Evolutionary conservation across 2,329 filamentous ascomycete species (phyloP).

Genomic region (Aspergillus sp.): DNA sequence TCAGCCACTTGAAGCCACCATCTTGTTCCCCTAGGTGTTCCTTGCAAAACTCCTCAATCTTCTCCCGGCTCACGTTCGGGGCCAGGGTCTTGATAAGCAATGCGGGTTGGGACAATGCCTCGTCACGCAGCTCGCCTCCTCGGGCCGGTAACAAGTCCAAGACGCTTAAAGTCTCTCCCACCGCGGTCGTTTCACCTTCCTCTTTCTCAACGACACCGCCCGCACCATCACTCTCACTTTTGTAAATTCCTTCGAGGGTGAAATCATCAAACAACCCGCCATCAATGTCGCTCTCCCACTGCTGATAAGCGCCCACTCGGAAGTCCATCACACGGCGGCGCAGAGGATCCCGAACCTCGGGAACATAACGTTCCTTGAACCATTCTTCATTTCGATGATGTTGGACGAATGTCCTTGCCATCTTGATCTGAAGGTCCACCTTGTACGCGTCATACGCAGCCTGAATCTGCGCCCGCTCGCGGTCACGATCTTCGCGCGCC

Average conservation of each 20-base stretch:
- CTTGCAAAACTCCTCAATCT: constrained; percentile 91
- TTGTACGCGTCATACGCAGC: constrained; percentile 66
- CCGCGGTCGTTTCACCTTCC: constrained; percentile 87
- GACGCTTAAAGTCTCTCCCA: constrained; percentile 89
- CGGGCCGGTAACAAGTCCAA: constrained; percentile 82
- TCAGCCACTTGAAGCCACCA: constrained; percentile 93
- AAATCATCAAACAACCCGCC: constrained; percentile 89
- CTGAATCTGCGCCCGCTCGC: constrained; percentile 63
- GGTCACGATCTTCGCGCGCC: constrained; percentile 61
- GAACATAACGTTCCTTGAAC: constrained; percentile 93
- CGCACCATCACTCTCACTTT: constrained; percentile 84
- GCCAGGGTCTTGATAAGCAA: constrained; percentile 97
- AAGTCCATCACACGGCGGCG: constrained; percentile 75
- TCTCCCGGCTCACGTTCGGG: constrained; percentile 89
- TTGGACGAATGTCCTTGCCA: constrained; percentile 86
- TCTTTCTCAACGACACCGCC: constrained; percentile 89
- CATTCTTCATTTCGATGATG: constrained; percentile 95
- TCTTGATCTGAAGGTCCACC: constrained; percentile 64
- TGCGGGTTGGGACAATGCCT: constrained; percentile 83
- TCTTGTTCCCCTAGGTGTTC: constrained; percentile 89
- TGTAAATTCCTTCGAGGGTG: constrained; percentile 88
- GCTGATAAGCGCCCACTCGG: constrained; percentile 72
- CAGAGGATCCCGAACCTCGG: constrained; percentile 74
- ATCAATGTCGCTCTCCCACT: constrained; percentile 88
- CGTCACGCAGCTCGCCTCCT: constrained; percentile 84